Evolutionary conservation across 257 asterid species (phyloP).

Genomic region (Solanum tarapatanum): DNA sequence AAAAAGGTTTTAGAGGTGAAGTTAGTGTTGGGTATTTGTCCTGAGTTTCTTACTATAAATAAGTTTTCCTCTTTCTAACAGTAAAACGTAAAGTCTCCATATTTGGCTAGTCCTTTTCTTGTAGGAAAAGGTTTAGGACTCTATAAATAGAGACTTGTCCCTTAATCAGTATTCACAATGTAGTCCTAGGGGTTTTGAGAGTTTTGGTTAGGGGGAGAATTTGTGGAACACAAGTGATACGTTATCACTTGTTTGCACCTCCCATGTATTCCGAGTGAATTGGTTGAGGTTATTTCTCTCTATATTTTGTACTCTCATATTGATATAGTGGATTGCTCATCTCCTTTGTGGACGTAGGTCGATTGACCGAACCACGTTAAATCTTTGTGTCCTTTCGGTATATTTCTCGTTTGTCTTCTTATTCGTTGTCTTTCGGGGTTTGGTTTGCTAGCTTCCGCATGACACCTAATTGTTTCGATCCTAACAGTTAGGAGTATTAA

Average conservation of each 20-base stretch:
- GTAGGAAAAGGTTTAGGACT: not conserved
- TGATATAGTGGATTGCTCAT: no score
- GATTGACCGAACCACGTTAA: no score
- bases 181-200: no score
- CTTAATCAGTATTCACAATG: not conserved
- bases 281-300: not conserved
- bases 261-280: not conserved
- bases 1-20: not conserved
- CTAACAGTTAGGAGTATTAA: not conserved
- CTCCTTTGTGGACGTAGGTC: not conserved
- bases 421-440: not conserved
- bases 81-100: not conserved
- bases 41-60: not conserved
- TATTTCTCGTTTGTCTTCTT: not conserved
- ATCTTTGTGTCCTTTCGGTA: not conserved
- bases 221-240: not conserved
- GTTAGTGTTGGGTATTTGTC: not conserved
- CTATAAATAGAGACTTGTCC: not conserved
- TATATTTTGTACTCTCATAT: not conserved
- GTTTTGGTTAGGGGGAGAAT: not conserved
- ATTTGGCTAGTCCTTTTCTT: not conserved
- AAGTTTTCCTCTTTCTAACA: no score
- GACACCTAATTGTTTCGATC: not conserved
- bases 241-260: not conserved
- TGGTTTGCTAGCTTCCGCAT: not conserved